Conservation (phyloP, 176 grass and related monocot genomes). For the Themeda triandra region DNA sequence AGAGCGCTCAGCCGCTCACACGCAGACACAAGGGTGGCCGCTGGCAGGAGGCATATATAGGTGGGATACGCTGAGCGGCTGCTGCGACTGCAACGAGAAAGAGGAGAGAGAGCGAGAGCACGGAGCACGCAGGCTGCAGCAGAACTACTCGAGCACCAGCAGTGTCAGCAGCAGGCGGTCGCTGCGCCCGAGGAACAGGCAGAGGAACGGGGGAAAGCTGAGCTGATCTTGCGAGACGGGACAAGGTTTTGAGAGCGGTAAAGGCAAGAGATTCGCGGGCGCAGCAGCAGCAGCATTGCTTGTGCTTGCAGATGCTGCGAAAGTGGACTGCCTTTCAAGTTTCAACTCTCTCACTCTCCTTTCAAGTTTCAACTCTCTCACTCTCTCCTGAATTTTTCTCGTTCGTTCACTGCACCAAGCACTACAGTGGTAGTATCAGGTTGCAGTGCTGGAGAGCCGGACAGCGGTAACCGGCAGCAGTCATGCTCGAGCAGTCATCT, state of each 20-base stretch:
- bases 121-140: too few relatives aligned
- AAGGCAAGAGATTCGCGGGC: not conserved
- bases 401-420: not conserved
- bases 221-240: not conserved
- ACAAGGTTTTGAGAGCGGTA: not conserved
- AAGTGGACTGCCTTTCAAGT: not conserved
- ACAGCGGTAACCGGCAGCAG: not conserved
- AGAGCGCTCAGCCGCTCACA: not conserved
- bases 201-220: not conserved
- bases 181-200: constrained; percentile 16
- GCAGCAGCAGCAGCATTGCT: not conserved
- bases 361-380: too few relatives aligned
- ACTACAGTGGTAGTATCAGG: too few relatives aligned
- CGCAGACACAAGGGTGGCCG: not conserved
- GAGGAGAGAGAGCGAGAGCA: not conserved
- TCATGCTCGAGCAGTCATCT: not conserved
- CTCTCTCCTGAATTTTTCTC: not conserved
- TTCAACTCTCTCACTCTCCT: not conserved
- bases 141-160: not conserved
- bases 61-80: not conserved
- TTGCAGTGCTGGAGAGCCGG: not conserved
- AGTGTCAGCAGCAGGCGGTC: not conserved
- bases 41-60: constrained; percentile 30
- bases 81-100: not conserved
- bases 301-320: not conserved